Conservation (phyloP, 495 filamentous ascomycete genomes). For the Bacidia rubella region DNA sequence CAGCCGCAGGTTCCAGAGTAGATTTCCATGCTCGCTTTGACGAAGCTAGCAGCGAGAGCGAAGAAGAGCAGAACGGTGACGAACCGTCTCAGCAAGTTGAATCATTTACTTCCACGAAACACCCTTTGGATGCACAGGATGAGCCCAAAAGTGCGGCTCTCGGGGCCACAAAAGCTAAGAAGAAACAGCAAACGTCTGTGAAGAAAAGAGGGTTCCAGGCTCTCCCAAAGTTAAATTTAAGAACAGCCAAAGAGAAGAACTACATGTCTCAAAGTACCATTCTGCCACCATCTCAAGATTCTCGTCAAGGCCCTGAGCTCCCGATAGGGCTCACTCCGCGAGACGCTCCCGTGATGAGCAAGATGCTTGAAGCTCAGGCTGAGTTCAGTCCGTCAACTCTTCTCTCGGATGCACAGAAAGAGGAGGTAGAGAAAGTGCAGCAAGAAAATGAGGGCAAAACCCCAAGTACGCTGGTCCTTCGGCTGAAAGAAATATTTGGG, state of each 20-base stretch:
- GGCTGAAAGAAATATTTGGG: conserved; percentile 77
- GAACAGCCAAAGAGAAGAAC: conserved; percentile 19
- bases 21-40: conserved; percentile 75
- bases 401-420: conserved; percentile 3
- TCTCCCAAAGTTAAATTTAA: conserved; percentile 19
- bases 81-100: neutral
- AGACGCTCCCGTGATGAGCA: conserved; percentile 61
- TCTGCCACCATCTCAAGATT: conserved; percentile 7
- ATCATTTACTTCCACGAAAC: neutral
- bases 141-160: neutral
- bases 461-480: conserved; percentile 41
- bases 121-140: conserved; percentile 7
- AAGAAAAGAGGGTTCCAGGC: conserved; percentile 19
- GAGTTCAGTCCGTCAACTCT: conserved; percentile 34
- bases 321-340: conserved; percentile 32
- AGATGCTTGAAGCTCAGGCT: conserved; percentile 71
- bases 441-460: conserved; percentile 13
- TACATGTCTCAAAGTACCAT: conserved; percentile 20
- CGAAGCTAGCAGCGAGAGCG: conserved; percentile 66
- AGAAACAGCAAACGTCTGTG: neutral
- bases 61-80: conserved; percentile 32
- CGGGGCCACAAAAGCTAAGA: neutral
- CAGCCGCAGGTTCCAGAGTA: conserved; percentile 69
- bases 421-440: conserved; percentile 13
- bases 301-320: conserved; percentile 17